Base-by-base conservation (phyloP, 129 eudicot species). In the Centella asiatica region DNA sequence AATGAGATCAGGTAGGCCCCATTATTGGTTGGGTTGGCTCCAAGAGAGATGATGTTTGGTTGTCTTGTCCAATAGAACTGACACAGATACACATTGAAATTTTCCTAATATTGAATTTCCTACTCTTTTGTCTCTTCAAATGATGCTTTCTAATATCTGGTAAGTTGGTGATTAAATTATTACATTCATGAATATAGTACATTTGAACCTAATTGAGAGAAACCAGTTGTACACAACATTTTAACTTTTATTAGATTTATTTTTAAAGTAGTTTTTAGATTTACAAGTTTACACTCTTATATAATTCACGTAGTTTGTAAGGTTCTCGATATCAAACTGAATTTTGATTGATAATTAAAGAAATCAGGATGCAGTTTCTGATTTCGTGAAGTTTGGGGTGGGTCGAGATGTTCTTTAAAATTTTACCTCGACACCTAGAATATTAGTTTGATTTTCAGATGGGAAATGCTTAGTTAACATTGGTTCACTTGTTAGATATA, bases 1-100 rank as follows among this genome's bases (percentile, higher is more conserved):
- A 55, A 53, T n/a, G 59, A 53, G 59, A 53, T 53, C 28, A 8
- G 20, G 58, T 52, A 52, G 57, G n/a, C 33, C 17, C 42, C 2
- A 6, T 1, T 52, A 13, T 15, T 24, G 29, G 57, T 32, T 19
- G 26, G 18, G 27, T 52, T 12, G 18, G 37, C 33, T 13, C 23
- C 37, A 25, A 4, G 37, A 25, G 59, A 32, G 37, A 33, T 53
- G 57, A 27, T 37, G 42, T 37, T 37, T 37, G 42, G 42, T 2
- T 10, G 42, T 53, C 58, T 53, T 4, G 22, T 53, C 36, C 5
- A 53, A 24, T 53, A 53, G 23, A 53, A 14, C 34, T n/a, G n/a
- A 27, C 37, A 53, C 27, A n/a, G n/a, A n/a, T n/a, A n/a, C n/a
- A n/a, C n/a, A 36, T 37, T 37, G 8, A 37, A 0, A 7, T 37